A percentile compares a stretch with the other conserved stretches of the same genome.
These are phyloP conservation scores for Auricularia sp. DNA, from an alignment of 768 basidiomycete genomes.

Conservation along the genomic window DNA sequence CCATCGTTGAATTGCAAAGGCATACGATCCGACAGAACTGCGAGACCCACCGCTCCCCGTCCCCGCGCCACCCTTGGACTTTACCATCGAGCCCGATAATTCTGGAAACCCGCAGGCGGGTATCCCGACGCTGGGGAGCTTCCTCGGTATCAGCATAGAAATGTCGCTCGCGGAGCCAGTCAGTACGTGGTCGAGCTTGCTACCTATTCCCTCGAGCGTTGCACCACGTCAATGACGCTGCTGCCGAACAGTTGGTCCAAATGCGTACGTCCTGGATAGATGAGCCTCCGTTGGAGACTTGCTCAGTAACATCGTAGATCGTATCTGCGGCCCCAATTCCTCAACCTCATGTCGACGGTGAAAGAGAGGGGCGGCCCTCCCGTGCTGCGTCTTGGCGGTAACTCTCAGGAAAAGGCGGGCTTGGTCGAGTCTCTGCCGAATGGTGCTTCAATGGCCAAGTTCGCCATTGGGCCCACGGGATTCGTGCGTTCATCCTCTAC, in stretches of 20 bases:
- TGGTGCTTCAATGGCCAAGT: slow-evolving; percentile 22
- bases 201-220: not conserved
- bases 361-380: slow-evolving; percentile 33
- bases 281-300: slow-evolving; percentile 12
- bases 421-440: slow-evolving; percentile 19
- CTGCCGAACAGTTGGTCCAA: slow-evolving; percentile 9
- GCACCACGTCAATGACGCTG: not conserved
- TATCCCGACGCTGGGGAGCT: slow-evolving; percentile 39
- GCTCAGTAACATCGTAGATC: slow-evolving; percentile 8
- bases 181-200: slow-evolving; percentile 20
- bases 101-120: not conserved
- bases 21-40: not conserved
- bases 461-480: slow-evolving; percentile 12
- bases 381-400: slow-evolving; percentile 38
- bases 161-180: slow-evolving; percentile 49
- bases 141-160: slow-evolving; percentile 53
- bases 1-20: not conserved
- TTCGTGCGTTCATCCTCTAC: slow-evolving; percentile 5
- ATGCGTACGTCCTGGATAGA: slow-evolving; percentile 2
- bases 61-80: not conserved
- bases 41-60: not conserved
- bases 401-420: slow-evolving; percentile 36
- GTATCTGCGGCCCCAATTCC: slow-evolving; percentile 29
- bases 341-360: slow-evolving; percentile 38
- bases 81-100: not conserved